phyloP scores from a whole-genome alignment of 257 asterid genomes.

The Jacaranda copaia region DNA sequence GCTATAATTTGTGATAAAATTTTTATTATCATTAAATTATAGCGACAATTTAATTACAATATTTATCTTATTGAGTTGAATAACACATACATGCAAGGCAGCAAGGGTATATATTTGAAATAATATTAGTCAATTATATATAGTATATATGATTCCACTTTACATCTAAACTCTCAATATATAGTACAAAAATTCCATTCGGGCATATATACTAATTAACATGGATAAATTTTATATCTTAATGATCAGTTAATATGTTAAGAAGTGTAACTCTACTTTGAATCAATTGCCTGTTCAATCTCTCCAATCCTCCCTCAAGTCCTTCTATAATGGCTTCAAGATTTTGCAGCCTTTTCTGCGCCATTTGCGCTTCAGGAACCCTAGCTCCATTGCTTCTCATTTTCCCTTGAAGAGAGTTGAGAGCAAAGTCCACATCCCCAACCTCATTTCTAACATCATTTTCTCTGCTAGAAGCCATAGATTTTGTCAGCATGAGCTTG shows the following conservation, averaged over 20 bases:
- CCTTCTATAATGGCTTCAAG: constrained; percentile 43
- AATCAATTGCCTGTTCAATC: constrained; percentile 45
- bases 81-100: not conserved
- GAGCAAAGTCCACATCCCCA: constrained; percentile 51
- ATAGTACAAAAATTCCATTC: too few species aligned
- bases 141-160: too few species aligned
- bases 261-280: constrained; percentile 49
- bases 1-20: too few species aligned
- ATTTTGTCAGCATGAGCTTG: constrained; percentile 51
- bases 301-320: constrained; percentile 46
- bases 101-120: too few species aligned
- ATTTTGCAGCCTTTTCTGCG: constrained; percentile 43
- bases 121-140: too few species aligned
- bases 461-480: not conserved
- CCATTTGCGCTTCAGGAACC: constrained; percentile 41
- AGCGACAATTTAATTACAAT: too few species aligned
- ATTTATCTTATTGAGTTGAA: not conserved
- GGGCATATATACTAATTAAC: too few species aligned
- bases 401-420: constrained; percentile 43
- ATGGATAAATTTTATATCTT: too few species aligned
- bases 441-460: constrained; percentile 37
- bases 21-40: too few species aligned
- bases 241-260: constrained; percentile 38
- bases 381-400: constrained; percentile 31
- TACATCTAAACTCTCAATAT: too few species aligned